Percentiles rank a stretch among this genome's conserved stretches.
phyloP scores from a whole-genome alignment of 768 basidiomycete genomes.

The Boletus pseudopeckii region DNA sequence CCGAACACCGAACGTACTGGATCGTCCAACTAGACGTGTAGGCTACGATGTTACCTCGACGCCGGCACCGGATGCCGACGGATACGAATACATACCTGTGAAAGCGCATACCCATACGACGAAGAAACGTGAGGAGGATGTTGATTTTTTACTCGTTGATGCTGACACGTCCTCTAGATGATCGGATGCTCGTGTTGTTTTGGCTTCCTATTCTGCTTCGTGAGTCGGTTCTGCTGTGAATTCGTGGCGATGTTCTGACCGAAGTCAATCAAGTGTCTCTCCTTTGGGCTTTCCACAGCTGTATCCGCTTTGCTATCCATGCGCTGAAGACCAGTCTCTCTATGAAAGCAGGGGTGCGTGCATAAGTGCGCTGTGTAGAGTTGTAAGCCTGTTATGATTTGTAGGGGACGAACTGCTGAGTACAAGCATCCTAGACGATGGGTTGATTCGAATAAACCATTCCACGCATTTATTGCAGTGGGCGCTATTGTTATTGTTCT shows the following conservation, averaged over 20 bases:
- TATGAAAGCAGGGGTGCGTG: constrained; percentile 40
- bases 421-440: background rate
- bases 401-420: background rate
- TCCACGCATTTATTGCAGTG: background rate
- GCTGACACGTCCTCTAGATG: constrained; percentile 45
- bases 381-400: constrained; percentile 1
- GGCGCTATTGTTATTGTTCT: constrained; percentile 17
- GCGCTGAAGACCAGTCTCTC: constrained; percentile 47
- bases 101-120: constrained; percentile 41
- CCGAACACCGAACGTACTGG: constrained; percentile 26
- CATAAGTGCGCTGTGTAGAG: constrained; percentile 16
- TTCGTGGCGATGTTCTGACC: constrained; percentile 5
- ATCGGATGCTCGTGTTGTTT: constrained; percentile 81
- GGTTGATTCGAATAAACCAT: constrained; percentile 6
- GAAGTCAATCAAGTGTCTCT: constrained; percentile 45
- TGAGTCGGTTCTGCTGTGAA: constrained; percentile 39
- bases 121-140: constrained; percentile 57
- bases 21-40: constrained; percentile 39
- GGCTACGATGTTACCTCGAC: constrained; percentile 47
- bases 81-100: constrained; percentile 60
- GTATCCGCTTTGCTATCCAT: constrained; percentile 50
- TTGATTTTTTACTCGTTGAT: background rate
- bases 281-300: constrained; percentile 57
- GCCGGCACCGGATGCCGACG: constrained; percentile 65
- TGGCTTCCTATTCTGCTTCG: constrained; percentile 83